Conservation (phyloP, 202 grass and related monocot species). For the Eragrostis tef region DNA sequence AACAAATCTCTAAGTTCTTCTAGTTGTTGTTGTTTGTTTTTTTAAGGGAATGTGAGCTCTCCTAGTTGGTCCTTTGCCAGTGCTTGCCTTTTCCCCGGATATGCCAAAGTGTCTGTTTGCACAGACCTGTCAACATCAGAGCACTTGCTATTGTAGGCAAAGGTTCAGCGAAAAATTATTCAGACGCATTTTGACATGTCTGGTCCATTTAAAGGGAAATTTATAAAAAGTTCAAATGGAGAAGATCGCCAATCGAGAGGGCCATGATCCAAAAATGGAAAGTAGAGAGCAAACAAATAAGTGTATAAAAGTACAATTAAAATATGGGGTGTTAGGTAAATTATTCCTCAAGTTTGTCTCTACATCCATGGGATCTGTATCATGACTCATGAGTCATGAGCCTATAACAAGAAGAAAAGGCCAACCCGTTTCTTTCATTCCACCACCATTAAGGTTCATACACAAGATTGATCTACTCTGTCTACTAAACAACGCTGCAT, state of each 20-base stretch:
- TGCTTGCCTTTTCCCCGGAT: too few relatives aligned
- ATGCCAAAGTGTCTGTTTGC: background rate
- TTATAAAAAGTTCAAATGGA: background rate
- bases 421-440: constrained; percentile 14
- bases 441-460: constrained; percentile 31
- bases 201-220: background rate
- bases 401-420: background rate
- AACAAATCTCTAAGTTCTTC: too few relatives aligned
- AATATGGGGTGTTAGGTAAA: background rate
- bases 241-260: background rate
- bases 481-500: constrained; percentile 37
- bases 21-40: too few relatives aligned
- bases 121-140: background rate
- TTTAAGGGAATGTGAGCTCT: too few relatives aligned
- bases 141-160: too few relatives aligned
- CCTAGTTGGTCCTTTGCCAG: background rate
- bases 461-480: constrained; percentile 28
- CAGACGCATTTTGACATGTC: background rate
- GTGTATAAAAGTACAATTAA: background rate
- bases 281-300: background rate
- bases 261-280: background rate
- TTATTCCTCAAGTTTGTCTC: background rate
- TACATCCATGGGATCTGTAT: background rate
- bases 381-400: too few relatives aligned
- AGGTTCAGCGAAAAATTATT: background rate